A percentile compares a stretch with the other conserved stretches of the same genome.
phyloP scores from a whole-genome alignment of 1,139 yeast species.

The Debaryomyces subglobosus region DNA sequence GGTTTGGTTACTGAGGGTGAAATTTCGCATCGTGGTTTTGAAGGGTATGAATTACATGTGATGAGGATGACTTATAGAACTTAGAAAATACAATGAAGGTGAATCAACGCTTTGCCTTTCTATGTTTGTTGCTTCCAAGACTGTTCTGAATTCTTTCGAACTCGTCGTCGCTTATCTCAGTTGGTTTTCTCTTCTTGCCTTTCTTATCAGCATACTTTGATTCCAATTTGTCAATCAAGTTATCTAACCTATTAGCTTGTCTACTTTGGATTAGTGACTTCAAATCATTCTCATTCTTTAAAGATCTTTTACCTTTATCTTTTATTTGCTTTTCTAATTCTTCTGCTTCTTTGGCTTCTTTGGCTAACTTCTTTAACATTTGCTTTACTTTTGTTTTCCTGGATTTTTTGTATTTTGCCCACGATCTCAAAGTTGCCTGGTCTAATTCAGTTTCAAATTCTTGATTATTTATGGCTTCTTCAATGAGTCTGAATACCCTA shows the following conservation, averaged over 20 bases:
- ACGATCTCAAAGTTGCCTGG: slow-evolving; percentile 37
- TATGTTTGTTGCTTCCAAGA: slow-evolving; percentile 4
- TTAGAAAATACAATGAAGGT: background rate
- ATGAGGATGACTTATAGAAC: background rate
- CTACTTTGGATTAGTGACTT: slow-evolving; percentile 53
- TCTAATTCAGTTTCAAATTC: slow-evolving; percentile 32
- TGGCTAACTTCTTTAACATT: slow-evolving; percentile 48
- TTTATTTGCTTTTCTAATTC: slow-evolving; percentile 55
- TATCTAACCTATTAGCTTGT: slow-evolving; percentile 46
- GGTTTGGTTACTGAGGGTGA: background rate
- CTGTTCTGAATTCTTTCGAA: slow-evolving; percentile 34
- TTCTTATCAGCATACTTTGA: slow-evolving; percentile 52
- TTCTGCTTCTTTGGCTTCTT: slow-evolving; percentile 73
- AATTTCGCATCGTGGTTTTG: background rate
- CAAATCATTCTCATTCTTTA: slow-evolving; percentile 46
- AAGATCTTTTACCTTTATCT: slow-evolving; percentile 32
- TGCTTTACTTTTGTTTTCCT: slow-evolving; percentile 50
- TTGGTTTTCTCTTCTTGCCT: slow-evolving; percentile 35
- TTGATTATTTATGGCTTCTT: slow-evolving; percentile 35
- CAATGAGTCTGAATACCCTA: slow-evolving; percentile 59
- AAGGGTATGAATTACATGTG: background rate
- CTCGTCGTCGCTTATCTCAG: slow-evolving; percentile 38
- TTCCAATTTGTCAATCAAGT: slow-evolving; percentile 54
- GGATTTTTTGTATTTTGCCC: slow-evolving; percentile 56
- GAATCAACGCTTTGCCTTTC: background rate